A percentile compares a stretch with the other conserved stretches of the same genome.
phyloP scores from a whole-genome alignment of 192 early-diverging fungal species.

The Coemansia asiatica region DNA sequence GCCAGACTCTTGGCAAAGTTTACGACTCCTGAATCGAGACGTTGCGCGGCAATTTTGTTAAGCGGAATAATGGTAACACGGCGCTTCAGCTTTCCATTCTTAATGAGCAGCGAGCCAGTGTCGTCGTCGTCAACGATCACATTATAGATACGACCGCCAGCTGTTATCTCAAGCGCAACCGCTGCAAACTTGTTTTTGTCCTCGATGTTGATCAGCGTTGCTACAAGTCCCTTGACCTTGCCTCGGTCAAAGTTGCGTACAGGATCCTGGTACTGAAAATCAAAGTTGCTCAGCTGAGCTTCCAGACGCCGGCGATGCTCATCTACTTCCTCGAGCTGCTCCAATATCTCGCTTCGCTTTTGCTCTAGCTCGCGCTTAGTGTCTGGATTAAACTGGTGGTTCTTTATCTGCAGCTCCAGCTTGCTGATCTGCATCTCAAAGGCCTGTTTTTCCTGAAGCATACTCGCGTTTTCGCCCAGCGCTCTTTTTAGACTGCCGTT shows the following conservation, averaged over 20 bases:
- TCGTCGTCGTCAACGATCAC: conserved; percentile 92
- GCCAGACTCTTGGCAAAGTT: conserved; percentile 76
- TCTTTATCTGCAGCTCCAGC: conserved; percentile 21
- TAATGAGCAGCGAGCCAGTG: conserved; percentile 76
- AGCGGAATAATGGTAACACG: conserved; percentile 91
- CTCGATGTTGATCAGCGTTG: conserved; percentile 78
- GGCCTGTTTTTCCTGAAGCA: conserved; percentile 51
- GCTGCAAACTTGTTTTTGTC: conserved; percentile 65
- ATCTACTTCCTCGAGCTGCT: conserved; percentile 40
- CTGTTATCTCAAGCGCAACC: conserved; percentile 90
- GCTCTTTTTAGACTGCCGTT: conserved; percentile 68
- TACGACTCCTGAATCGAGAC: conserved; percentile 39
- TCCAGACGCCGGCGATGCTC: conserved; percentile 45
- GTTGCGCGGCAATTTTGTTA: conserved; percentile 80
- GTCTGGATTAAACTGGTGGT: conserved; percentile 34
- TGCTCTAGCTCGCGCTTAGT: conserved; percentile 40
- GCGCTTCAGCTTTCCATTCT: conserved; percentile 72
- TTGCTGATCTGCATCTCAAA: conserved; percentile 29
- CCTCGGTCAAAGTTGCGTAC: conserved; percentile 83
- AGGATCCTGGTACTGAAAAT: conserved; percentile 86
- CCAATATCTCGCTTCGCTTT: conserved; percentile 29
- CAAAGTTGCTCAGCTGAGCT: conserved; percentile 60
- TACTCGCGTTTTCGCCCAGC: conserved; percentile 63
- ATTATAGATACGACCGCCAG: conserved; percentile 92
- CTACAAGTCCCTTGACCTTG: conserved; percentile 92